These are phyloP conservation scores for Scedosporium boydii DNA, from an alignment of 2,329 filamentous ascomycete species.

Conservation along the genomic window DNA sequence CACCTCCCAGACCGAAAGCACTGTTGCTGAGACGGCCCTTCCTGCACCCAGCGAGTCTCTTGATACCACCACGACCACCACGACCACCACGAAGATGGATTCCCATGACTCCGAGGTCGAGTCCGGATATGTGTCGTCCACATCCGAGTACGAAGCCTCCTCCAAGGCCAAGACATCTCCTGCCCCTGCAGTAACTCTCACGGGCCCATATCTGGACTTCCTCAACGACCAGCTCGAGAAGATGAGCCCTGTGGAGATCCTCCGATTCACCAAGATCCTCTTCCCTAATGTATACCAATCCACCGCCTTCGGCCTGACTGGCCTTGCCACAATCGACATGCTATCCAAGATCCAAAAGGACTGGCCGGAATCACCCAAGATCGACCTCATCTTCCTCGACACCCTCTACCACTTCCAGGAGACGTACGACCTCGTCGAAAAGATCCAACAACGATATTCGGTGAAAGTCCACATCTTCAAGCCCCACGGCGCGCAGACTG, in stretches of 20 bases:
- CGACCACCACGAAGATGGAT: conserved; percentile 30
- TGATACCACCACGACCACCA: conserved; percentile 13
- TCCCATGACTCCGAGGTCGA: conserved; percentile 41
- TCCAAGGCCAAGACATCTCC: conserved; percentile 14
- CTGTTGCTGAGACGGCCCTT: neutral
- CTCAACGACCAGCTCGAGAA: conserved; percentile 83
- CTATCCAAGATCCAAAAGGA: conserved; percentile 62
- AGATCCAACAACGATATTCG: conserved; percentile 67
- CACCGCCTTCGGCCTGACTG: conserved; percentile 73
- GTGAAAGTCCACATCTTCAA: conserved; percentile 83
- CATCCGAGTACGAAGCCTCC: conserved; percentile 29
- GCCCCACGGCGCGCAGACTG: conserved; percentile 64
- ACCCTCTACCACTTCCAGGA: conserved; percentile 76
- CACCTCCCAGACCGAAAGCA: neutral
- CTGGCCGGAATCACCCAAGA: conserved; percentile 47
- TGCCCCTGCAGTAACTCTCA: conserved; percentile 67
- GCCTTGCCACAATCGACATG: conserved; percentile 78
- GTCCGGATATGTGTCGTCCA: conserved; percentile 72
- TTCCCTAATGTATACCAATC: conserved; percentile 85
- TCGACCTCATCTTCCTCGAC: conserved; percentile 72
- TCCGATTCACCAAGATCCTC: conserved; percentile 84
- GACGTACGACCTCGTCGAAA: conserved; percentile 64
- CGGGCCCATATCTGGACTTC: conserved; percentile 77
- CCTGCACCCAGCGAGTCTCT: conserved; percentile 9
- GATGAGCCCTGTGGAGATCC: conserved; percentile 81